These are phyloP conservation scores for Rhizopogon hawkerae DNA, from an alignment of 1,284 basidiomycete genomes.

Conservation along the genomic window DNA sequence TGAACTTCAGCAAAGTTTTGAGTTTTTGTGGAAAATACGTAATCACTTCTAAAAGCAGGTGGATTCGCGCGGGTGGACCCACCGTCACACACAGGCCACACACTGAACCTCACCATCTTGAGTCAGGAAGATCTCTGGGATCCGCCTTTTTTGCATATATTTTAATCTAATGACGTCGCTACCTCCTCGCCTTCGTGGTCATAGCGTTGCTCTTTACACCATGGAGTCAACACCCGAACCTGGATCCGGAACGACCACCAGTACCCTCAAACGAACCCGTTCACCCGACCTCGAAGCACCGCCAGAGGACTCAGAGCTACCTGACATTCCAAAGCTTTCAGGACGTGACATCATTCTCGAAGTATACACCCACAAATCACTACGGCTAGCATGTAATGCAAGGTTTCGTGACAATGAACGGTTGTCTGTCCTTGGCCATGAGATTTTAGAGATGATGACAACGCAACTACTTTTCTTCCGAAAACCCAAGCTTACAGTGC, in stretches of 20 bases:
- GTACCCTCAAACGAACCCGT: conserved; percentile 26
- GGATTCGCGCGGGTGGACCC: background rate
- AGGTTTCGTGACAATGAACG: conserved; percentile 52
- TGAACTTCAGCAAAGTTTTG: too few relatives aligned
- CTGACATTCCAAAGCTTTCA: conserved; percentile 35
- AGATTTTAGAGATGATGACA: conserved; percentile 42
- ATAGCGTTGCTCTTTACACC: conserved; percentile 25
- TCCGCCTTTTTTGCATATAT: background rate
- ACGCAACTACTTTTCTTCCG: conserved; percentile 44
- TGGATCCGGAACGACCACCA: conserved; percentile 7
- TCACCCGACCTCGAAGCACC: conserved; percentile 20
- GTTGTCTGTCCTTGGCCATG: conserved; percentile 44
- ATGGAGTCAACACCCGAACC: conserved; percentile 29
- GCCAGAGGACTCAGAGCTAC: conserved; percentile 22
- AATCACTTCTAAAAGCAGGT: background rate
- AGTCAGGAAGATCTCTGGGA: conserved; percentile 1
- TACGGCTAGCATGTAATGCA: conserved; percentile 38
- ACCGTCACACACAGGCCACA: background rate
- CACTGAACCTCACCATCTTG: background rate
- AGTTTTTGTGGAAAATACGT: background rate
- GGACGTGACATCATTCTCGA: conserved; percentile 48
- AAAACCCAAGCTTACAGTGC: conserved; percentile 42
- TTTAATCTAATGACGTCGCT: conserved; percentile 23
- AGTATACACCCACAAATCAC: conserved; percentile 59
- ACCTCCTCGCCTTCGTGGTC: conserved; percentile 28